Conservation (phyloP, 345 rosid genomes). For the Fremontodendron californicum region DNA sequence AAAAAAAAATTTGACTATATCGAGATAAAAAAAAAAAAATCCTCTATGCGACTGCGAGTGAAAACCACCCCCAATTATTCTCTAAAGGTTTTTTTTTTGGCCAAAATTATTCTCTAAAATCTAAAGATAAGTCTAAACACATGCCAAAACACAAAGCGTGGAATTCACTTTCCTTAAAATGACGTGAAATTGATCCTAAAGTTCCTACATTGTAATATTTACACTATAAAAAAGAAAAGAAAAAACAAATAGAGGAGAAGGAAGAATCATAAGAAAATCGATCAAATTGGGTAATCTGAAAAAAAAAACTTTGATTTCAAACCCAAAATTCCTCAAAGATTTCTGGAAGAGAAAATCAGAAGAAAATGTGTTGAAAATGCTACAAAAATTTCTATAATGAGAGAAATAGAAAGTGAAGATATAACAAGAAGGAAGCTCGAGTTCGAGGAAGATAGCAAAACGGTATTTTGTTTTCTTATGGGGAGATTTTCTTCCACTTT, state of each 20-base stretch:
- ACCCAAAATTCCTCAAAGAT: background rate
- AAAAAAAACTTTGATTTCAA: background rate
- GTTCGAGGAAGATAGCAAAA: slow-evolving; percentile 2
- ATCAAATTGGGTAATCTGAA: background rate
- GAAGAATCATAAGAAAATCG: background rate
- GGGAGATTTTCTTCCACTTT: slow-evolving; percentile 8
- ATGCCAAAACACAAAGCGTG: no score
- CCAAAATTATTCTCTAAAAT: no score
- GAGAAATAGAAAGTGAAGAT: slow-evolving; percentile 9
- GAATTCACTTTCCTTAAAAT: background rate
- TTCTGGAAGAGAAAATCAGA: background rate
- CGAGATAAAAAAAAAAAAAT: no score
- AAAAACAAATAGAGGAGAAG: background rate
- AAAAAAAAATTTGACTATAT: no score
- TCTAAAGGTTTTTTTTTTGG: no score
- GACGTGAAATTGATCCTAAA: background rate
- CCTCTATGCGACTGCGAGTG: no score
- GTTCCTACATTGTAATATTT: background rate
- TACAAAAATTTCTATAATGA: background rate
- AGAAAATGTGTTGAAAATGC: slow-evolving; percentile 1
- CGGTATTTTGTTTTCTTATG: background rate
- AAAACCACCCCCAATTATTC: no score
- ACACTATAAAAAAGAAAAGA: background rate
- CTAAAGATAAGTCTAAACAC: no score
- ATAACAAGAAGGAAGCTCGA: slow-evolving; percentile 10